These are phyloP conservation scores for Colletotrichum limetticola DNA, from an alignment of 2,329 filamentous ascomycete genomes.

Conservation along the genomic window DNA sequence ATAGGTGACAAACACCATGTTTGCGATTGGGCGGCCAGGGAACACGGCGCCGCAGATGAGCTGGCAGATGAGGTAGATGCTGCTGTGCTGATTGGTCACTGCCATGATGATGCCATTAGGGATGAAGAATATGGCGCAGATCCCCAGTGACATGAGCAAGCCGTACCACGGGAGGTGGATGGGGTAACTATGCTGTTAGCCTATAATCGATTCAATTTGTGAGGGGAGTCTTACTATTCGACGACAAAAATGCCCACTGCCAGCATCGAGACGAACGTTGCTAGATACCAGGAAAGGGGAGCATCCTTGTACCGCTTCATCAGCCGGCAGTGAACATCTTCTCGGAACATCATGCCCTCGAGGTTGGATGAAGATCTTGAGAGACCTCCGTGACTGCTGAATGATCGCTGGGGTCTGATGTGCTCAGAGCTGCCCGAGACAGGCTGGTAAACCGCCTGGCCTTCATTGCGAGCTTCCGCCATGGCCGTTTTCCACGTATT, in stretches of 20 bases:
- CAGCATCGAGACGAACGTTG: conserved; percentile 80
- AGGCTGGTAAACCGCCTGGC: conserved; percentile 64
- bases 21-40: conserved; percentile 85
- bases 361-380: conserved; percentile 52
- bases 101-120: conserved; percentile 94
- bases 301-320: conserved; percentile 88
- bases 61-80: conserved; percentile 88
- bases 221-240: conserved; percentile 69
- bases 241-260: conserved; percentile 85
- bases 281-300: conserved; percentile 82
- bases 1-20: conserved; percentile 94
- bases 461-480: conserved; percentile 67
- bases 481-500: conserved; percentile 78
- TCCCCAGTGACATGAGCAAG: conserved; percentile 79
- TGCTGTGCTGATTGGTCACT: conserved; percentile 89
- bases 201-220: neutral
- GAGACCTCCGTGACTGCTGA: conserved; percentile 37
- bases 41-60: conserved; percentile 85
- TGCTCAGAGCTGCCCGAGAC: conserved; percentile 46
- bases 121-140: conserved; percentile 86
- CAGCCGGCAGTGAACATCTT: conserved; percentile 86
- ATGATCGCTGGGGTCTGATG: conserved; percentile 20
- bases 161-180: conserved; percentile 90
- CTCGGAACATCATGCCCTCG: conserved; percentile 71
- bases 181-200: conserved; percentile 68